Percentiles rank a stretch among this genome's conserved stretches.
phyloP scores from a whole-genome alignment of 306 rosid genomes.

The Vigna radiata region DNA sequence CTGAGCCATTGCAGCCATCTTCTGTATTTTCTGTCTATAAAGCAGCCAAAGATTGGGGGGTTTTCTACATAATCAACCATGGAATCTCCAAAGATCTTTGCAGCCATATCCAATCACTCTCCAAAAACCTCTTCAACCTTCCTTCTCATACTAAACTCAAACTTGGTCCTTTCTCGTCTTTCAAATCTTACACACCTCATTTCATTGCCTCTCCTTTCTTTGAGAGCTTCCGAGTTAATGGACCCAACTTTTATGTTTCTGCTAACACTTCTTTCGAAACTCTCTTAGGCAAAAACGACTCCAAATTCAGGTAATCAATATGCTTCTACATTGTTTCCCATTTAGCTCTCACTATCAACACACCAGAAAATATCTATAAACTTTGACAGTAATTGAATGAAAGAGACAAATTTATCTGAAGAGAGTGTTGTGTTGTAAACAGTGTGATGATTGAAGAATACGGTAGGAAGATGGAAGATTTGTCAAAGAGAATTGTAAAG shows the following conservation, averaged over 20 bases:
- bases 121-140: constrained; percentile 65
- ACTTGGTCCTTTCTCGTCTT: constrained; percentile 78
- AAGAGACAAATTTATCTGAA: not conserved
- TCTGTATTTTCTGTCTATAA: constrained; percentile 63
- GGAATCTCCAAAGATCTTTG: constrained; percentile 78
- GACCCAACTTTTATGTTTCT: constrained; percentile 74
- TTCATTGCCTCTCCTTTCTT: constrained; percentile 94
- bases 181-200: constrained; percentile 79
- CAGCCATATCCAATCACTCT: constrained; percentile 55
- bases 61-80: constrained; percentile 84
- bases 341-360: not conserved
- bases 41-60: constrained; percentile 79
- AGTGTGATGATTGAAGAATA: constrained; percentile 78
- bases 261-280: constrained; percentile 67
- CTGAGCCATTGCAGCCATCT: constrained; percentile 61
- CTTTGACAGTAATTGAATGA: not conserved
- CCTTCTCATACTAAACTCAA: constrained; percentile 74
- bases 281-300: constrained; percentile 57
- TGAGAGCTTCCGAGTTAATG: constrained; percentile 81
- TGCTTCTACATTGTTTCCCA: not conserved
- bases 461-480: constrained; percentile 78
- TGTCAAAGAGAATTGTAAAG: constrained; percentile 66
- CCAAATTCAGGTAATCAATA: constrained; percentile 63
- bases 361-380: not conserved
- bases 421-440: not conserved